Evolutionary conservation across 176 grass and related monocot genomes (phyloP).

Genomic region (Bonia amplexicaulis): DNA sequence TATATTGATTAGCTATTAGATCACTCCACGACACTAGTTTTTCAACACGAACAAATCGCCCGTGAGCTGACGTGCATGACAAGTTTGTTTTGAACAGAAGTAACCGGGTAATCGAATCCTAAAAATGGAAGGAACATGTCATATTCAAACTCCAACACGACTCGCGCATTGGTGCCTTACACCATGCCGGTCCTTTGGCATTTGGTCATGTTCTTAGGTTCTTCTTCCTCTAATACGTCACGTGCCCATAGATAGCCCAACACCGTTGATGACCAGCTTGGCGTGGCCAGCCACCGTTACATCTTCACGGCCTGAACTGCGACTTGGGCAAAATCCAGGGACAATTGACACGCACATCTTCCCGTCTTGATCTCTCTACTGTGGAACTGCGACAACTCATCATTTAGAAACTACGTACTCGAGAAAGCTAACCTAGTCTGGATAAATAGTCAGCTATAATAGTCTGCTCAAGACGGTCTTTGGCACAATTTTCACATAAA

Average conservation of each 20-base stretch:
- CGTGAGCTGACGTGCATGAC: background rate
- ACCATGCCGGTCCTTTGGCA: background rate
- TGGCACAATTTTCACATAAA: constrained; percentile 24
- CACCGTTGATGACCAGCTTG: background rate
- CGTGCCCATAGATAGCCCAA: background rate
- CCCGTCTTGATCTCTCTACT: background rate
- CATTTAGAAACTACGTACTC: background rate
- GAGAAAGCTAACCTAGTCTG: constrained; percentile 4
- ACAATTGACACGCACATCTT: too few species aligned
- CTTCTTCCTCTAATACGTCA: too few species aligned
- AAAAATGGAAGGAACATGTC: background rate
- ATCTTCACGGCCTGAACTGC: background rate
- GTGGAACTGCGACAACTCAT: background rate
- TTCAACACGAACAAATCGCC: background rate
- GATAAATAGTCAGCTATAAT: constrained; percentile 12
- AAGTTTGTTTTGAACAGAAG: background rate
- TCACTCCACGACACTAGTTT: too few species aligned
- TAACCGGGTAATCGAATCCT: background rate
- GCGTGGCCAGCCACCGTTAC: background rate
- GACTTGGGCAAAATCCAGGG: background rate
- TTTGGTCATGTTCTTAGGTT: background rate
- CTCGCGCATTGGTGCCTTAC: background rate
- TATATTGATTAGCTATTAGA: too few species aligned
- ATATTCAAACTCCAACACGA: background rate
- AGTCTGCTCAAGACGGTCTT: background rate